A percentile compares a stretch with the other conserved stretches of the same genome.
phyloP scores from a whole-genome alignment of 2,329 filamentous ascomycete species.

The Furcasterigmium furcatum region DNA sequence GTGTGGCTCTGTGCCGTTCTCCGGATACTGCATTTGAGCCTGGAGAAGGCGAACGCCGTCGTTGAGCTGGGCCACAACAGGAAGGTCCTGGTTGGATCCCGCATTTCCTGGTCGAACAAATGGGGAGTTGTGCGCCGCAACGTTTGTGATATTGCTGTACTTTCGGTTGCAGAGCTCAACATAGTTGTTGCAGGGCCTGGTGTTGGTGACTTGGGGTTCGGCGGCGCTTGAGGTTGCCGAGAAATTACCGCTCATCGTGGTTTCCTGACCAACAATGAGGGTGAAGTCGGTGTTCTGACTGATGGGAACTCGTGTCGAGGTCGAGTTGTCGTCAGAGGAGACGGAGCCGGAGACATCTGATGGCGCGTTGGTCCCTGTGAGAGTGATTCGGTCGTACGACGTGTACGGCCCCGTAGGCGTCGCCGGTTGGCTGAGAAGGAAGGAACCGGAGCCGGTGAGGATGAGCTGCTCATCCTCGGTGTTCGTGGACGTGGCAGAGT shows the following conservation, averaged over 20 bases:
- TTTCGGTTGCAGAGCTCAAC: constrained; percentile 72
- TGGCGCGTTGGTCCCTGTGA: constrained; percentile 22
- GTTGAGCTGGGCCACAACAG: constrained; percentile 69
- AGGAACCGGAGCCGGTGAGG: not conserved
- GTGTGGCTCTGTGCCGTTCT: constrained; percentile 51
- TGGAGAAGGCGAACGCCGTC: constrained; percentile 69
- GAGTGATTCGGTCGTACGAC: constrained; percentile 39
- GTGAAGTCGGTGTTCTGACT: constrained; percentile 27
- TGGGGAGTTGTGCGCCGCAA: constrained; percentile 78
- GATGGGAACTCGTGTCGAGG: constrained; percentile 25
- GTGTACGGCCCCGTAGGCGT: constrained; percentile 43
- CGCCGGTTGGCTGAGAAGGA: constrained; percentile 25
- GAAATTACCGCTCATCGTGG: constrained; percentile 33
- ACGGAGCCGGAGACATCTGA: not conserved
- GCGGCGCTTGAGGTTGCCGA: constrained; percentile 39
- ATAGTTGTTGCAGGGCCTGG: constrained; percentile 76
- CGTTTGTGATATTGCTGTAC: constrained; percentile 78
- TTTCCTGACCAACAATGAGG: constrained; percentile 44
- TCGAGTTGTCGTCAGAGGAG: constrained; percentile 17
- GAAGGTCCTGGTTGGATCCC: constrained; percentile 70
- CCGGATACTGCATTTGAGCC: constrained; percentile 59
- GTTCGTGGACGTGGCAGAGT: not conserved
- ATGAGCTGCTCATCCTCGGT: not conserved
- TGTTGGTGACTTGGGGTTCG: constrained; percentile 57
- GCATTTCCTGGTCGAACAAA: constrained; percentile 69